These are phyloP conservation scores for Lichtheimia ornata DNA, from an alignment of 371 early-diverging fungal species.

Conservation along the genomic window DNA sequence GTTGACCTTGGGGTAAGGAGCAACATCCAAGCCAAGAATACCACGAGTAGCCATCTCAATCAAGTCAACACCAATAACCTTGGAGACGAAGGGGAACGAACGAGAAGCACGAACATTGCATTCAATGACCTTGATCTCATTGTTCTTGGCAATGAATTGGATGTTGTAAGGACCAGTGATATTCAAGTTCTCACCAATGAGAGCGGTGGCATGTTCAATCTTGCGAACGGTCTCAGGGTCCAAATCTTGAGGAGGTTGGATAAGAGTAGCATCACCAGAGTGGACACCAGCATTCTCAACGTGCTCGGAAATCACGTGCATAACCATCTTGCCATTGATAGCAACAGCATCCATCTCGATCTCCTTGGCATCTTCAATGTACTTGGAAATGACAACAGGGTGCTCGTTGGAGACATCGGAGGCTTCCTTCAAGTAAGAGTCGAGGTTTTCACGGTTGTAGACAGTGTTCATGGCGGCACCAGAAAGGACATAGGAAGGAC, in stretches of 20 bases:
- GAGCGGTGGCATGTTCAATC: slow-evolving; percentile 85
- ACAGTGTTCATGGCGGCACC: slow-evolving; percentile 97
- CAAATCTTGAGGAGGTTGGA: slow-evolving; percentile 83
- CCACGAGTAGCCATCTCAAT: slow-evolving; percentile 89
- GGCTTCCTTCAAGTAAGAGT: slow-evolving; percentile 76
- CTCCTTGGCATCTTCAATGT: slow-evolving; percentile 91
- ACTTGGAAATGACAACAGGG: slow-evolving; percentile 94
- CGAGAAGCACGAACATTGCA: slow-evolving; percentile 96
- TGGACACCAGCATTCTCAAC: slow-evolving; percentile 97
- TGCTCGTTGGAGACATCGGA: slow-evolving; percentile 87
- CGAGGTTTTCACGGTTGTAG: slow-evolving; percentile 70
- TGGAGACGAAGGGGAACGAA: slow-evolving; percentile 95
- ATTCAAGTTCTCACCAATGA: slow-evolving; percentile 85
- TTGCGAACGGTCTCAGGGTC: slow-evolving; percentile 65
- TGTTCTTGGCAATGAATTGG: slow-evolving; percentile 83
- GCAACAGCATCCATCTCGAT: slow-evolving; percentile 95
- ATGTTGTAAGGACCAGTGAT: slow-evolving; percentile 97
- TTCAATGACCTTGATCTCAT: slow-evolving; percentile 95
- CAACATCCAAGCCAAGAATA: slow-evolving; percentile 59
- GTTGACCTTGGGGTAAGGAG: slow-evolving; percentile 68
- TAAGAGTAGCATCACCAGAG: slow-evolving; percentile 94
- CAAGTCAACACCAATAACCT: slow-evolving; percentile 87
- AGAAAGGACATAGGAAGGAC: slow-evolving; percentile 94
- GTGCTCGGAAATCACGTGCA: slow-evolving; percentile 92
- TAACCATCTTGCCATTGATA: slow-evolving; percentile 74